Evolutionary conservation across 495 filamentous ascomycete genomes (phyloP), one percentile per base, ranked within the genome.

Genomic region (Aspergillus mulundensis): DNA sequence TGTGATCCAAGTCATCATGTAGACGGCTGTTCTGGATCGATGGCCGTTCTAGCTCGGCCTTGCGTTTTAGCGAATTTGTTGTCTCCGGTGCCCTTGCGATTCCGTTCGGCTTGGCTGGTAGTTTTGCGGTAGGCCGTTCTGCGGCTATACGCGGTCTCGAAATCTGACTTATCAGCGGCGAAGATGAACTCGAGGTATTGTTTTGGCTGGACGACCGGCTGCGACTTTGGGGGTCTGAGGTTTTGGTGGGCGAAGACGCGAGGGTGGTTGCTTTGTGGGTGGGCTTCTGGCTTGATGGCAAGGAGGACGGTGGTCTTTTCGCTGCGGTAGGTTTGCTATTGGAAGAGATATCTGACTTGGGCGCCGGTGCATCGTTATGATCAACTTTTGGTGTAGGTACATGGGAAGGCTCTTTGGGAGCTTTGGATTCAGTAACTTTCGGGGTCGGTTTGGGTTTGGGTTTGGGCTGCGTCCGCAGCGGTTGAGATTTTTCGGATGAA

Each of bases 261-360:
- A 90, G 77, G 3, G 87, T 86, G 5, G 88, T 90, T 0, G 87
- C 88, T 59, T 91, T 92, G 54, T 80, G 76, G 1, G 85, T 84
- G 3, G 85, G 87, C 52, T 62, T 66, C 28, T 54, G 52, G 7
- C 73, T 81, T 11, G 74, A 65, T 24, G 60, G 44, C 34, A 77
- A 75, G 11, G 77, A 68, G 23, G 73, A 62, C 30, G 69, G 66
- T 12, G 67, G 66, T 25, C 66, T 57, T 57, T 78, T 79, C 21
- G 69, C 69, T 15, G 69, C 60, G 7, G 69, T 58, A 28, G 59
- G 59, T 47, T 71, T 53, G 15, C 19, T 72, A 40, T 52, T 47
- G 11, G 64, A 57, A 12, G 53, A 38, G 5, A 58, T 0, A 28
- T 63, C 64, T 1, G 50, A n/a, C 30, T 60, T 61, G 5, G 58